phyloP scores from a whole-genome alignment of 805 yeast species.

The Yamadazyma phyllophila region DNA sequence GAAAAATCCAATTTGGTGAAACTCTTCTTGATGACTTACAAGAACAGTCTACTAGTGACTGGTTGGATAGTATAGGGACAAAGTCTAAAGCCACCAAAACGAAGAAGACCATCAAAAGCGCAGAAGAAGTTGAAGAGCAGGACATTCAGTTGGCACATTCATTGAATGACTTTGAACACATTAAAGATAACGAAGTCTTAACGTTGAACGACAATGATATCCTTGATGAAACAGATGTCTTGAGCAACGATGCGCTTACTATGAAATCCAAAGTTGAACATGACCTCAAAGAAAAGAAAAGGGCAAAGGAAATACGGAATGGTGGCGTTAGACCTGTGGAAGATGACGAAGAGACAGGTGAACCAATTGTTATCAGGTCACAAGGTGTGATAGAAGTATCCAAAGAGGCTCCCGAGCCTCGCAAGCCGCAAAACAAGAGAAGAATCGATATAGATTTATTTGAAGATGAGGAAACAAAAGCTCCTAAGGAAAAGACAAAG shows the following conservation, averaged over 20 bases:
- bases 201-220: slow-evolving; percentile 55
- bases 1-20: slow-evolving; percentile 19
- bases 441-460: slow-evolving; percentile 5
- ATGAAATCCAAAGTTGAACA: slow-evolving; percentile 18
- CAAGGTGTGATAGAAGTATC: background rate
- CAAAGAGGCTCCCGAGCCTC: background rate
- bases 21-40: slow-evolving; percentile 25
- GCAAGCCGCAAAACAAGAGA: background rate
- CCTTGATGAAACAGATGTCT: slow-evolving; percentile 28
- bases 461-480: slow-evolving; percentile 6
- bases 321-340: slow-evolving; percentile 13
- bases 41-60: slow-evolving; percentile 36
- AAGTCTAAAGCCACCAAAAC: background rate
- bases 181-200: slow-evolving; percentile 46
- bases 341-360: slow-evolving; percentile 13
- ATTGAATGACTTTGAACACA: slow-evolving; percentile 33
- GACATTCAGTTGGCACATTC: slow-evolving; percentile 45
- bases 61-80: slow-evolving; percentile 36
- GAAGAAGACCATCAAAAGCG: background rate
- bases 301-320: slow-evolving; percentile 16
- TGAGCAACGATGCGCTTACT: slow-evolving; percentile 37
- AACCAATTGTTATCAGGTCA: background rate
- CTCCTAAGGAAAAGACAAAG: slow-evolving; percentile 20
- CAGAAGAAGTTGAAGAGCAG: background rate
- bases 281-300: slow-evolving; percentile 11